Percentiles rank a stretch among this genome's conserved stretches.
Conservation (phyloP, 345 rosid species). For the Rhodamnia rubescens region DNA sequence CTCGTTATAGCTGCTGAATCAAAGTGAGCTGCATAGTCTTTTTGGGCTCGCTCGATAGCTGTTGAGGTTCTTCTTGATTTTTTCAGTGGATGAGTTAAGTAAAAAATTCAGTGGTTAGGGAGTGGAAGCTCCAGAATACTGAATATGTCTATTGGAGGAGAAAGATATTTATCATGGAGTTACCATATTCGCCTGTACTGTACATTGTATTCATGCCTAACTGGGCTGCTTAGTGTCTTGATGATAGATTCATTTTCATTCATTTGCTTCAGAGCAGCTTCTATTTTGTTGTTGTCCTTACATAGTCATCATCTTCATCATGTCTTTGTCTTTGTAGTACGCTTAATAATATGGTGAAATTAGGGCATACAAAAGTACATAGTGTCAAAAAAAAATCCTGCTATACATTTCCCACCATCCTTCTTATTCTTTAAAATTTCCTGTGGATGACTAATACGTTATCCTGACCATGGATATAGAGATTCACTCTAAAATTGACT, state of each 20-base stretch:
- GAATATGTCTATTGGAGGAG: neutral
- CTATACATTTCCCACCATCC: neutral
- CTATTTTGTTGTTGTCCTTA: neutral
- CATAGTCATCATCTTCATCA: neutral
- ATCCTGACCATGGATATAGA: neutral
- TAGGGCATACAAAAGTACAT: neutral
- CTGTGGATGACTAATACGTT: neutral
- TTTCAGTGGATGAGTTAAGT: neutral
- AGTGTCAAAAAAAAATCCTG: neutral
- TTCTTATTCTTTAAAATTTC: neutral
- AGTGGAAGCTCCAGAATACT: neutral
- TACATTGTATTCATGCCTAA: neutral
- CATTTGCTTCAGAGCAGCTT: neutral
- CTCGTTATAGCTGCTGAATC: neutral
- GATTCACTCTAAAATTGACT: neutral
- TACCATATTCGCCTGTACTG: neutral
- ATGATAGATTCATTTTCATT: neutral
- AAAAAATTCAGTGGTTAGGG: neutral
- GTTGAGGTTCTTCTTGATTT: neutral
- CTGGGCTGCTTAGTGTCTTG: neutral
- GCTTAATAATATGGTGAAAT: neutral
- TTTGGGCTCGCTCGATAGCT: neutral
- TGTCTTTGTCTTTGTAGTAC: neutral
- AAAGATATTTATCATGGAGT: neutral
- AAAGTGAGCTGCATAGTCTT: neutral